Percentiles rank a stretch among this genome's conserved stretches.
phyloP scores from a whole-genome alignment of 768 basidiomycete genomes.

The Boletus reticuloceps region DNA sequence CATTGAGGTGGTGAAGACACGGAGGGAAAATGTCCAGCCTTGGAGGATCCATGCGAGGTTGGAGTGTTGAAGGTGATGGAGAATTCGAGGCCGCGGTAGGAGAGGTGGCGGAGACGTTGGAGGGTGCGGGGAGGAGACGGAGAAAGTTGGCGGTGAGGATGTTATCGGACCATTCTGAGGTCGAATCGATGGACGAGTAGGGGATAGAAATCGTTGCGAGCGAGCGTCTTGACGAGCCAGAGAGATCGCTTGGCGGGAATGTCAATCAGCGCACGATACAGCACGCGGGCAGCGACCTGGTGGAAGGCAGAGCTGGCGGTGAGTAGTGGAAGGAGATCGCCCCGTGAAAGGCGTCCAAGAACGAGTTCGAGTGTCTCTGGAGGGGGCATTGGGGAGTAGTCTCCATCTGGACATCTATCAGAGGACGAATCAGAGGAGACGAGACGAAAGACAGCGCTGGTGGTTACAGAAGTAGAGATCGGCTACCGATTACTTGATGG shows the following conservation, averaged over 20 bases:
- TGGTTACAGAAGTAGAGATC: no score
- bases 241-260: slow-evolving; percentile 31
- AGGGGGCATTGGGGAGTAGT: slow-evolving; percentile 25
- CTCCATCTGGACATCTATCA: no score
- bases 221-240: slow-evolving; percentile 39
- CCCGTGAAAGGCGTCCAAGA: slow-evolving; percentile 22
- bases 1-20: slow-evolving; percentile 53
- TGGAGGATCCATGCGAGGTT: slow-evolving; percentile 49
- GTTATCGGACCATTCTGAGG: slow-evolving; percentile 39
- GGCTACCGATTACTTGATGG: no score
- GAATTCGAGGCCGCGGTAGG: slow-evolving; percentile 49
- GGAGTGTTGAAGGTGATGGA: slow-evolving; percentile 32
- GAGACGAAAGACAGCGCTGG: no score
- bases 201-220: slow-evolving; percentile 36
- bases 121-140: slow-evolving; percentile 46
- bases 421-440: no score
- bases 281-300: slow-evolving; percentile 29
- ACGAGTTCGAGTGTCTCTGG: slow-evolving; percentile 37
- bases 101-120: slow-evolving; percentile 36
- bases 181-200: slow-evolving; percentile 44
- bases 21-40: slow-evolving; percentile 42
- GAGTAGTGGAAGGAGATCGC: slow-evolving; percentile 27
- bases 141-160: slow-evolving; percentile 48
- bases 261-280: slow-evolving; percentile 39
- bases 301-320: slow-evolving; percentile 22